Evolutionary conservation across 78 protist genomes (phyloP).

Genomic region (Isochrysis galbana): DNA sequence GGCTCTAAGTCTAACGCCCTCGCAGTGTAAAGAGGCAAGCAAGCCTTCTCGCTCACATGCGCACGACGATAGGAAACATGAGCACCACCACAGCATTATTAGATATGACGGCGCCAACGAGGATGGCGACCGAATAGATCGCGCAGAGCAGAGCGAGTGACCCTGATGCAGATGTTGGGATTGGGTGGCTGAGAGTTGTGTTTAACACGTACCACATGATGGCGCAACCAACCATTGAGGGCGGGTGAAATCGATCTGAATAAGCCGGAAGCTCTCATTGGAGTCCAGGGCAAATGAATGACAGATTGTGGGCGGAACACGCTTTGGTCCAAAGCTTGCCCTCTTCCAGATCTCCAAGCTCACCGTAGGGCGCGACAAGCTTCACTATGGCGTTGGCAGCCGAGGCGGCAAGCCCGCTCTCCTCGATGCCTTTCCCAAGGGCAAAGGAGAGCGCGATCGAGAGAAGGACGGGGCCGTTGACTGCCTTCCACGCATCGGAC

Average conservation of each 20-base stretch:
- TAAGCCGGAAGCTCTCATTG: no score
- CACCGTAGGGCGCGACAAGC: background rate
- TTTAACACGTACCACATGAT: background rate
- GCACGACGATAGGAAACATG: constrained; percentile 9
- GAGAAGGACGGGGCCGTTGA: constrained; percentile 22
- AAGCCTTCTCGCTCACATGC: no score
- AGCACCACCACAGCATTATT: constrained; percentile 1
- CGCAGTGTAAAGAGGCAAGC: no score
- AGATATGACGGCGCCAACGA: background rate
- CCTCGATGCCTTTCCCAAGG: background rate
- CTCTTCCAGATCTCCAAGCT: no score
- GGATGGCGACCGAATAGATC: background rate
- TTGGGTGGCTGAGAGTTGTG: background rate
- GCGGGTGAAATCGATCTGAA: no score
- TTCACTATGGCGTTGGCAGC: background rate
- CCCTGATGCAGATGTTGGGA: background rate
- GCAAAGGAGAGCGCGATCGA: constrained; percentile 21
- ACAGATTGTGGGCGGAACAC: no score
- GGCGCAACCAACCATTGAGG: background rate
- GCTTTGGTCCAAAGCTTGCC: no score
- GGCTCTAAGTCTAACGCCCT: no score
- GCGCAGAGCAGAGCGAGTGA: background rate
- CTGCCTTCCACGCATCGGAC: background rate
- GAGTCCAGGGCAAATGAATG: no score
- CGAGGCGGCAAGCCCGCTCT: background rate